phyloP scores from a whole-genome alignment of 495 filamentous ascomycete genomes.

The Penicillium coffeae region DNA sequence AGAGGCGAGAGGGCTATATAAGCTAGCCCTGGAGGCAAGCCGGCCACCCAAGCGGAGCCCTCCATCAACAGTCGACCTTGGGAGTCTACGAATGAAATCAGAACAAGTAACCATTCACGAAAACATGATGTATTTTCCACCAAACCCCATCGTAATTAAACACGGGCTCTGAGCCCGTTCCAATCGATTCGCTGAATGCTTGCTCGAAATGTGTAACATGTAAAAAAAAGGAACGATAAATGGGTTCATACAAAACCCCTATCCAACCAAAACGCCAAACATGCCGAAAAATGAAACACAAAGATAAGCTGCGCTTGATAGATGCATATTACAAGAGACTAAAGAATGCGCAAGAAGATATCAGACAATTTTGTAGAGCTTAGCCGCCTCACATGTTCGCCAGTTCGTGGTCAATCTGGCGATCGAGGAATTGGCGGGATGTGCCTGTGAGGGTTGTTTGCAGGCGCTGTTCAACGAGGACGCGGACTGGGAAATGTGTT shows the following conservation, averaged over 20 bases:
- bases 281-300: constrained; percentile 21
- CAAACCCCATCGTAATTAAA: not conserved
- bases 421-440: constrained; percentile 78
- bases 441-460: constrained; percentile 84
- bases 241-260: constrained; percentile 3
- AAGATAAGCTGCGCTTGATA: constrained; percentile 14
- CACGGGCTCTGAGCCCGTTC: not conserved
- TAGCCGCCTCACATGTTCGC: constrained; percentile 89
- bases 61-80: too few relatives aligned
- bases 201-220: constrained; percentile 9
- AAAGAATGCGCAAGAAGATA: constrained; percentile 9
- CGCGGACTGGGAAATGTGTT: constrained; percentile 55
- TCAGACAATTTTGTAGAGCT: constrained; percentile 5
- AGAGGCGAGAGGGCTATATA: too few relatives aligned
- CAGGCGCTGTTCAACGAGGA: constrained; percentile 84
- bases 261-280: constrained; percentile 25
- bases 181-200: constrained; percentile 18
- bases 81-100: too few relatives aligned
- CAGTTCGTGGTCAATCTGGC: constrained; percentile 87
- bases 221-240: constrained; percentile 5
- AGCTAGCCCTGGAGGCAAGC: too few relatives aligned
- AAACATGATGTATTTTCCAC: not conserved
- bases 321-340: constrained; percentile 21
- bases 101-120: not conserved
- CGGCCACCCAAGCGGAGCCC: too few relatives aligned